Percentiles rank a stretch among this genome's conserved stretches.
phyloP scores from a whole-genome alignment of 352 stramenopile genomes.

The Globisporangium radiosum region DNA sequence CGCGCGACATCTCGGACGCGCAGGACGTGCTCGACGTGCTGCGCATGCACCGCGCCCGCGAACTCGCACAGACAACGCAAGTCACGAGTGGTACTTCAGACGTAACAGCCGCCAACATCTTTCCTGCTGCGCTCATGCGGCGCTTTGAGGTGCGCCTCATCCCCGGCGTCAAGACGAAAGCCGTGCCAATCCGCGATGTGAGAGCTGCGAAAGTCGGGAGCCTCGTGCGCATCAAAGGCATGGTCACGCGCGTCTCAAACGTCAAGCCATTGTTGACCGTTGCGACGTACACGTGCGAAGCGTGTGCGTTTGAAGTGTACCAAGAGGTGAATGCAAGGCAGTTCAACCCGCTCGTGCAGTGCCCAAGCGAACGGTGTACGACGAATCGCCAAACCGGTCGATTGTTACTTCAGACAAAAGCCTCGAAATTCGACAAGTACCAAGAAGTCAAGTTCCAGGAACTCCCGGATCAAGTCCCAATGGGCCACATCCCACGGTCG shows the following conservation, averaged over 20 bases:
- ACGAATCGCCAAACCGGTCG: constrained; percentile 72
- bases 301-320: constrained; percentile 96
- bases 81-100: constrained; percentile 20
- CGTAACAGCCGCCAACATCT: constrained; percentile 51
- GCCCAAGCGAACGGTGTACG: constrained; percentile 86
- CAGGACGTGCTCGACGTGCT: constrained; percentile 85
- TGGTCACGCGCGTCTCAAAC: constrained; percentile 97
- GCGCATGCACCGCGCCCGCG: constrained; percentile 65
- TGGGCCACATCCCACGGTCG: constrained; percentile 96
- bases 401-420: constrained; percentile 94
- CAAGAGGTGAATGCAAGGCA: constrained; percentile 91
- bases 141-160: constrained; percentile 82
- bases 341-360: constrained; percentile 93
- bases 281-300: constrained; percentile 97
- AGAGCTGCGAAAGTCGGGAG: constrained; percentile 92
- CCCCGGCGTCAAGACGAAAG: constrained; percentile 80
- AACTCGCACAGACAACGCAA: constrained; percentile 53
- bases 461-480: constrained; percentile 91
- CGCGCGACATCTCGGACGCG: constrained; percentile 67
- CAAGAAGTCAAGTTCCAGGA: constrained; percentile 98
- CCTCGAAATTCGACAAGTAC: constrained; percentile 98
- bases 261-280: constrained; percentile 97
- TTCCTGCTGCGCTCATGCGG: constrained; percentile 90
- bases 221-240: constrained; percentile 95
- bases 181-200: constrained; percentile 91